A percentile compares a stretch with the other conserved stretches of the same genome.
phyloP scores from a whole-genome alignment of 345 rosid genomes.

The Populus alba region DNA sequence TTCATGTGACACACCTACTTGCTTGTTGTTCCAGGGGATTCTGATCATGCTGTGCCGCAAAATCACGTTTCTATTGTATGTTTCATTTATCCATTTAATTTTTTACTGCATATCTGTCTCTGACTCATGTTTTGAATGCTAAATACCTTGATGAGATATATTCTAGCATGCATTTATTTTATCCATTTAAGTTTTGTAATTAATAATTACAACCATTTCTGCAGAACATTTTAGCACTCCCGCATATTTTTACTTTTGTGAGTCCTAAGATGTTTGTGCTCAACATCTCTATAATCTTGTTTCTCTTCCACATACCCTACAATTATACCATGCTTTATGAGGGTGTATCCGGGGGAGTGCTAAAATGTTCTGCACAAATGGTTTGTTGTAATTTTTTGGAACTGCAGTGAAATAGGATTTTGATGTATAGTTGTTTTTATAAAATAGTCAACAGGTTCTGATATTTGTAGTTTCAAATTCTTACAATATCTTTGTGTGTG shows the following conservation, averaged over 20 bases:
- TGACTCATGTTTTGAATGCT: neutral
- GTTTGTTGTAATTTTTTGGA: neutral
- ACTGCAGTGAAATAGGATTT: neutral
- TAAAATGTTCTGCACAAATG: neutral
- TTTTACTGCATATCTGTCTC: neutral
- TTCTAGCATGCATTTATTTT: neutral
- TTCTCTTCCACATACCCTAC: neutral
- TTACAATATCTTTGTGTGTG: neutral
- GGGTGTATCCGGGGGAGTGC: neutral
- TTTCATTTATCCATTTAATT: conserved; percentile 7
- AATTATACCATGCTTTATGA: neutral
- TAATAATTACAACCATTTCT: neutral
- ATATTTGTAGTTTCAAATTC: neutral
- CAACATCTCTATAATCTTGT: neutral
- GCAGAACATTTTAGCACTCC: neutral
- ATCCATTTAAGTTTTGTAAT: neutral
- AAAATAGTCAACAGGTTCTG: neutral
- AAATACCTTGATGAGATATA: neutral
- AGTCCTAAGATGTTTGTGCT: neutral
- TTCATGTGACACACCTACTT: conserved; percentile 19
- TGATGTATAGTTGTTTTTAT: neutral
- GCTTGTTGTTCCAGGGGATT: conserved; percentile 41
- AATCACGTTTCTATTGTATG: conserved; percentile 55
- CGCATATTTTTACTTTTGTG: neutral
- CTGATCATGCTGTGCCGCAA: conserved; percentile 40